A percentile compares a stretch with the other conserved stretches of the same genome.
These are phyloP conservation scores for Saxophila tyrrhenica DNA, from an alignment of 495 filamentous ascomycete genomes.

Conservation along the genomic window DNA sequence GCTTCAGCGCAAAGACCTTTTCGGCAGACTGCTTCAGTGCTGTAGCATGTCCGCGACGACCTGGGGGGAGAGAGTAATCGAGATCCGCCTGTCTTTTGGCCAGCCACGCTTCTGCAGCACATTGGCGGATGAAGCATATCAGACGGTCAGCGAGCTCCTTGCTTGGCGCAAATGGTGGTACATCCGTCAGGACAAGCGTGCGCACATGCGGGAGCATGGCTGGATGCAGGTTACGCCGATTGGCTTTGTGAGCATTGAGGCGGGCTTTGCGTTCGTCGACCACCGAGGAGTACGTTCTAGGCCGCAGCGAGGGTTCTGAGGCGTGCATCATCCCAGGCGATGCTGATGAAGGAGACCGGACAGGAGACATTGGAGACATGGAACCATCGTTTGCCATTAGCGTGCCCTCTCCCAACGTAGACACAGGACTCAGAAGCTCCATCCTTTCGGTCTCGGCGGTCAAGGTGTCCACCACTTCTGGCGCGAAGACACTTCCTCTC, in stretches of 20 bases:
- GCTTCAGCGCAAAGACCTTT: conserved; percentile 39
- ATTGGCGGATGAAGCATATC: conserved; percentile 46
- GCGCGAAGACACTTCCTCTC: conserved; percentile 24
- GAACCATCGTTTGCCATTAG: neutral
- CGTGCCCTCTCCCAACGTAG: conserved; percentile 1
- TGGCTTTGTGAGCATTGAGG: conserved; percentile 2
- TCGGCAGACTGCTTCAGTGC: conserved; percentile 26
- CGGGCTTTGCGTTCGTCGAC: conserved; percentile 18
- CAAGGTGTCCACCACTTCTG: conserved; percentile 11
- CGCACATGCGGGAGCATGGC: conserved; percentile 46
- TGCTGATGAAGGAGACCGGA: neutral
- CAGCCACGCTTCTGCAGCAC: conserved; percentile 46
- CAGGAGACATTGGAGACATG: neutral
- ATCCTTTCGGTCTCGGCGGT: neutral
- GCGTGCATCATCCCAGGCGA: neutral
- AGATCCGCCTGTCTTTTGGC: conserved; percentile 43
- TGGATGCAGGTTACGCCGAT: conserved; percentile 36
- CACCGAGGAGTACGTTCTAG: conserved; percentile 14
- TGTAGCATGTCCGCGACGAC: conserved; percentile 36
- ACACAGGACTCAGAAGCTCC: conserved; percentile 8
- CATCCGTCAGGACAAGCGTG: conserved; percentile 47
- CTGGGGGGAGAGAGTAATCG: conserved; percentile 41
- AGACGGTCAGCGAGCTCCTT: conserved; percentile 38
- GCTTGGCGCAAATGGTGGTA: conserved; percentile 41
- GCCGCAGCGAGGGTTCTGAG: neutral